Conservation (phyloP, 345 rosid genomes). For the Lepidium sativum region DNA sequence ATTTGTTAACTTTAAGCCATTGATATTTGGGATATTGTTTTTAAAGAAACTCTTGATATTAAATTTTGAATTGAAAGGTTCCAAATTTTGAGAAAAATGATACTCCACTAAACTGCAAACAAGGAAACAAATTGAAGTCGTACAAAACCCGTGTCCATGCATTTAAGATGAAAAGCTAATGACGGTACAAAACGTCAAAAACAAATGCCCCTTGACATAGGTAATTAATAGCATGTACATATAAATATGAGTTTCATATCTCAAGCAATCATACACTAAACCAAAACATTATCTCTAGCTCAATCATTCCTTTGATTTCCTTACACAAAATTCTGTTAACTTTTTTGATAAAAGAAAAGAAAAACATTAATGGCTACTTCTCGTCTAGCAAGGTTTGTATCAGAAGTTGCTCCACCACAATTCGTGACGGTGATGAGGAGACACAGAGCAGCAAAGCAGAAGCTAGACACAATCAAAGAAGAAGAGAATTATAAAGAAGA, state of each 20-base stretch:
- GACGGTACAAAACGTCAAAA: conserved; percentile 28
- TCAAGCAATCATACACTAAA: conserved; percentile 7
- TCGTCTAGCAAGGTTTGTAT: conserved; percentile 50
- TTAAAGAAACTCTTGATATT: too few species aligned
- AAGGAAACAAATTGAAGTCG: neutral
- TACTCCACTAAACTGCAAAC: too few species aligned
- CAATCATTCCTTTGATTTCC: neutral
- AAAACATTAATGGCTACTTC: conserved; percentile 59
- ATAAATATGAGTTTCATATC: conserved; percentile 13
- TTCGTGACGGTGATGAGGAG: conserved; percentile 56
- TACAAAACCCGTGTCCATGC: conserved; percentile 21
- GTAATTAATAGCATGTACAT: neutral
- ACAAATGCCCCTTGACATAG: conserved; percentile 20
- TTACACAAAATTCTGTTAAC: neutral
- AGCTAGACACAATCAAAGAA: conserved; percentile 73
- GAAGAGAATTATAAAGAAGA: conserved; percentile 52
- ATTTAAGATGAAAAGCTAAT: conserved; percentile 16
- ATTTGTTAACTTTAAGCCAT: too few species aligned
- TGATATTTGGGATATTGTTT: too few species aligned
- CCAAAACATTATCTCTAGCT: neutral
- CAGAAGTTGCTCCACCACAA: conserved; percentile 85
- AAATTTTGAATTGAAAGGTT: neutral
- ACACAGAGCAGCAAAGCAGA: conserved; percentile 39
- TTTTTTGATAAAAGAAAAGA: neutral
- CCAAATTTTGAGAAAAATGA: neutral